Evolutionary conservation across 345 rosid genomes (phyloP).

Genomic region (Eutrema yunnanense): DNA sequence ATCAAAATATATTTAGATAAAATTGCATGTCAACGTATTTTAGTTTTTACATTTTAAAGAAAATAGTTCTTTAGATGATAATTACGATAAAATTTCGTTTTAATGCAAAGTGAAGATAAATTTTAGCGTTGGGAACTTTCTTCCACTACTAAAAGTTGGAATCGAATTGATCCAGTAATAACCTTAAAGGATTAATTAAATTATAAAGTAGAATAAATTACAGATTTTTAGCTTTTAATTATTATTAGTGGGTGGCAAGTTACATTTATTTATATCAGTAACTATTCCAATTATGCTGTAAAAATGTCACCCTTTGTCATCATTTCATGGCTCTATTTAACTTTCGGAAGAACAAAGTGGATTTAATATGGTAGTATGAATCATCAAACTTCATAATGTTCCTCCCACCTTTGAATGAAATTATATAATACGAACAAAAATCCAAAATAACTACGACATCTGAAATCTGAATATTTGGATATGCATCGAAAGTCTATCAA

Average conservation of each 20-base stretch:
- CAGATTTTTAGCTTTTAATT: not conserved
- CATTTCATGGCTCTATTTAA: not conserved
- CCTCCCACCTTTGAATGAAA: not conserved
- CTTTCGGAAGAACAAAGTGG: not conserved
- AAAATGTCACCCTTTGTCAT: not conserved
- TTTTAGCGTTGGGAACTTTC: not conserved
- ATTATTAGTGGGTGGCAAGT: not conserved
- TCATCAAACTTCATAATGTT: constrained; percentile 8
- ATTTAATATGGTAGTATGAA: constrained; percentile 1
- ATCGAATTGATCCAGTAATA: not conserved
- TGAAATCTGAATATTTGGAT: not conserved
- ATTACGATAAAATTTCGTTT: not conserved
- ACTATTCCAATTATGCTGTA: constrained; percentile 1
- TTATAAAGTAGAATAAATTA: not conserved
- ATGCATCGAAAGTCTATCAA: not conserved
- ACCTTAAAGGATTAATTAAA: not conserved
- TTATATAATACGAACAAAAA: not conserved
- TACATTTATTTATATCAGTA: not conserved
- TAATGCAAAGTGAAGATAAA: not conserved
- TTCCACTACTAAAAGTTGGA: constrained; percentile 21
- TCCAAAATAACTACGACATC: not conserved
- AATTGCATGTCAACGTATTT: too few relatives aligned
- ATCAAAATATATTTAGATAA: too few relatives aligned
- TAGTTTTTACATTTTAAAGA: not conserved
- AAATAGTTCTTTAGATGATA: not conserved